These are phyloP conservation scores for Ganoderma multipileum DNA, from an alignment of 1,284 basidiomycete genomes.

Conservation along the genomic window DNA sequence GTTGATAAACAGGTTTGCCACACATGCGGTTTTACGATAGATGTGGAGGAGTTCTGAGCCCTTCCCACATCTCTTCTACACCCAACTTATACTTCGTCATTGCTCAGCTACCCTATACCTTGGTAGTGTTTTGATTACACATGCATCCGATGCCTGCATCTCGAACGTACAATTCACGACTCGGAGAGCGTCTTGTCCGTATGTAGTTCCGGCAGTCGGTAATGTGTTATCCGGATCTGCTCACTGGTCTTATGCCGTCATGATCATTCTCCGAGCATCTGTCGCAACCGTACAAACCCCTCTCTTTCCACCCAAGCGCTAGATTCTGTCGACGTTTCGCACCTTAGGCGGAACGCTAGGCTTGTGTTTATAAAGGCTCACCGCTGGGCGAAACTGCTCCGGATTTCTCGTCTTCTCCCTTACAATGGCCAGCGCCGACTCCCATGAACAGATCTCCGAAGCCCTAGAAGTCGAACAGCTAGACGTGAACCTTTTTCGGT, in stretches of 20 bases:
- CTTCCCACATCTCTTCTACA: neutral
- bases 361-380: neutral
- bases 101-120: neutral
- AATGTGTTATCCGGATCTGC: conserved; percentile 1
- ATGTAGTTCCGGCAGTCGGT: conserved; percentile 3
- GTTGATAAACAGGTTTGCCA: conserved; percentile 78
- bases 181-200: neutral
- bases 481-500: conserved; percentile 80
- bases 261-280: neutral
- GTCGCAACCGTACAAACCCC: neutral
- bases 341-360: neutral
- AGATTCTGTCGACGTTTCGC: neutral
- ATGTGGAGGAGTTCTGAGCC: conserved; percentile 79
- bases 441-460: conserved; percentile 64
- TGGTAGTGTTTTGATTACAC: neutral
- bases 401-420: neutral
- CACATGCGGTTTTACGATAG: conserved; percentile 87
- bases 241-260: neutral
- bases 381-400: neutral
- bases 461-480: conserved; percentile 81
- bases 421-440: neutral
- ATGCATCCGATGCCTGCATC: neutral
- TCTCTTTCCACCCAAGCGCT: too few species aligned
- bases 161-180: neutral
- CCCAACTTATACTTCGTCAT: too few species aligned